Base-by-base conservation (phyloP, 495 filamentous ascomycete genomes). In the Aspergillus heteromorphus region DNA sequence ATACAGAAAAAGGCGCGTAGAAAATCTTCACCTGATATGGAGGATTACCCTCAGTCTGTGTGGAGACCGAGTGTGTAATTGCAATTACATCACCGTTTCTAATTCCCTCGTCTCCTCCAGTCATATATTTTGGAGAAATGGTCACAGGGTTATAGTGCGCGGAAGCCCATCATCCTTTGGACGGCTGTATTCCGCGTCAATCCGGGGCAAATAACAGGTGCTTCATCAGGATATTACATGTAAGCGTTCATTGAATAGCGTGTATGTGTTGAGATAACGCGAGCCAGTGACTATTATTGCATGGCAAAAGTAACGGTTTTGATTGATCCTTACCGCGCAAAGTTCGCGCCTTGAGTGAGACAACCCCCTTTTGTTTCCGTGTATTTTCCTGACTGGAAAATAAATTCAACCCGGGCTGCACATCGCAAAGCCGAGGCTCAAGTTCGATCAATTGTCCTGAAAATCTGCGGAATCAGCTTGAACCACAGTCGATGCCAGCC, bases 141-240 rank as follows among this genome's bases (percentile, higher is more conserved):
- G 67, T 18, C 54, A 63, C 14, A 55, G 59, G 30, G 62, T 57
- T 29, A 56, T 53, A n/a, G 56, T 64, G 11, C 61, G 43, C 23
- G 53, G 51, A 9, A 55, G 54, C 70, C 70, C 2, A 65, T 70
- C 2, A 64, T 62, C 52, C 65, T 60, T 21, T 52, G 41, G 2
- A 72, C 70, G 3, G 54, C 66, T 5, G 65, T 56, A 16, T 73
- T 74, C 51, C 58, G 57, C 9, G 57, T 73, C 29, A 51, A 56
- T 23, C 65, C 67, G 17, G 68, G 66, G 68, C 2, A 31, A 38
- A 18, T 63, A 58, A 14, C 70, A 72, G 56, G 67, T 52, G 7
- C 59, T 73, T 30, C 70, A 73, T 53, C 64, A 70, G 9, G 70
- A 73, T 42, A 64, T n/a, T n/a, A n/a, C n/a, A n/a, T n/a, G n/a